These are phyloP conservation scores for Schizophyllum commune DNA, from an alignment of 1,284 basidiomycete species.

Conservation along the genomic window DNA sequence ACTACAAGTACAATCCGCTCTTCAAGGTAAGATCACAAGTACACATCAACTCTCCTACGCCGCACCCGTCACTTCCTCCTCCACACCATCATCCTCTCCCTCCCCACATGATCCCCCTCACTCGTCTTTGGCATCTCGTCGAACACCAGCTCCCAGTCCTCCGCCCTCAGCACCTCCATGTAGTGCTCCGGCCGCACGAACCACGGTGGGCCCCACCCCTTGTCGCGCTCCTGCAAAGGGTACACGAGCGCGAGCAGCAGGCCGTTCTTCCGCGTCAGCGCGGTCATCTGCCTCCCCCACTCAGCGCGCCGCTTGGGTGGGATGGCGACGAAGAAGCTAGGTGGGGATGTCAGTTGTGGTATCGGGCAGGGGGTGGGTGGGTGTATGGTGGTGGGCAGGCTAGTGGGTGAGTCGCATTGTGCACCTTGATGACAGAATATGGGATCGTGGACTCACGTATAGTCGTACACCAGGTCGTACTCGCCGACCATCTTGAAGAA, in stretches of 20 bases:
- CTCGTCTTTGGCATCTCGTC: conserved; percentile 42
- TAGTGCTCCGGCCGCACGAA: conserved; percentile 55
- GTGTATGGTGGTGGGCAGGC: neutral
- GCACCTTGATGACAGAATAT: too few relatives aligned
- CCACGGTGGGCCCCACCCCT: conserved; percentile 48
- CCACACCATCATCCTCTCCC: conserved; percentile 48
- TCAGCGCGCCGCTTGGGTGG: conserved; percentile 42
- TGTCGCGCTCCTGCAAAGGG: conserved; percentile 28
- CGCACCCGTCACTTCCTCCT: neutral
- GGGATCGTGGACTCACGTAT: too few relatives aligned
- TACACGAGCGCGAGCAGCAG: conserved; percentile 55
- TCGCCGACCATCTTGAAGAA: conserved; percentile 23
- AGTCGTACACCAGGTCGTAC: conserved; percentile 46
- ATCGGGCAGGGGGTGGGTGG: too few relatives aligned
- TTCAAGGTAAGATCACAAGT: too few relatives aligned
- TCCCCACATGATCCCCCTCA: conserved; percentile 31
- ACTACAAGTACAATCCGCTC: too few relatives aligned
- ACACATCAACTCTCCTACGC: too few relatives aligned
- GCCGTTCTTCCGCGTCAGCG: conserved; percentile 50
- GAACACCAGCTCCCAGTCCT: conserved; percentile 46
- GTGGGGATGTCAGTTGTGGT: neutral
- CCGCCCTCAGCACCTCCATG: conserved; percentile 37
- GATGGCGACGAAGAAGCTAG: conserved; percentile 67
- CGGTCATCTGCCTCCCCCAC: conserved; percentile 54
- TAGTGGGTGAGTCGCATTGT: too few relatives aligned